phyloP scores from a whole-genome alignment of 495 filamentous ascomycete genomes.

The Aspergillus egyptiacus region DNA sequence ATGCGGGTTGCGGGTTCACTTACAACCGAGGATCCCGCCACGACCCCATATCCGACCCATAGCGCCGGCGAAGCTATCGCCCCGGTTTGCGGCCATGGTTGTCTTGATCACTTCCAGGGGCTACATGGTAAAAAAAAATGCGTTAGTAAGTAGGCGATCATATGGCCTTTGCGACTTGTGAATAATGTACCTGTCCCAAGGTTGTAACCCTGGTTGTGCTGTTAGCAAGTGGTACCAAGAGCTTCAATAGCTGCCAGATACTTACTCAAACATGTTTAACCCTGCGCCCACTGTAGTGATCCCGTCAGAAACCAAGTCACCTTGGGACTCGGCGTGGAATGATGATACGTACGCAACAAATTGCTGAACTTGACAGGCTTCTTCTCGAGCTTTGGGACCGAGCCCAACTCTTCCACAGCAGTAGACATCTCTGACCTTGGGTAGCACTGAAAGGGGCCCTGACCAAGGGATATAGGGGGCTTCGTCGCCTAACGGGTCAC shows the following conservation, averaged over 20 bases:
- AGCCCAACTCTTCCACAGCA: constrained; percentile 48
- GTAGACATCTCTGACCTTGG: constrained; percentile 44
- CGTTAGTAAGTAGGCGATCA: constrained; percentile 18
- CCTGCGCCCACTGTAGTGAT: constrained; percentile 69
- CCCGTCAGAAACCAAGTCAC: constrained; percentile 4
- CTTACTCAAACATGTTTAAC: constrained; percentile 94
- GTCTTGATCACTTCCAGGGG: constrained; percentile 99
- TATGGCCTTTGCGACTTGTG: not conserved
- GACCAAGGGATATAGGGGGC: constrained; percentile 85
- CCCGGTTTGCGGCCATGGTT: constrained; percentile 95
- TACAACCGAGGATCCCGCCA: constrained; percentile 93
- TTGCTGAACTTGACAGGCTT: constrained; percentile 99
- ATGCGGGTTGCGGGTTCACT: constrained; percentile 36
- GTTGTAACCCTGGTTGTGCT: constrained; percentile 65
- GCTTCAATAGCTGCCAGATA: constrained; percentile 21
- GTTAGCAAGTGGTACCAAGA: constrained; percentile 9
- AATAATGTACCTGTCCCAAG: constrained; percentile 63
- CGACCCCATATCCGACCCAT: constrained; percentile 85
- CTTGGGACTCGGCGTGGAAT: too few species aligned
- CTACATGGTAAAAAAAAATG: constrained; percentile 45
- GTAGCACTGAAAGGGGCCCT: constrained; percentile 63
- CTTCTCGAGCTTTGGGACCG: constrained; percentile 68
- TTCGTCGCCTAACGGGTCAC: constrained; percentile 58
- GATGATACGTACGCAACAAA: constrained; percentile 60
- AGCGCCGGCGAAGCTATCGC: constrained; percentile 76